Base-by-base conservation (phyloP, 495 filamentous ascomycete genomes). In the Neurospora sp. region DNA sequence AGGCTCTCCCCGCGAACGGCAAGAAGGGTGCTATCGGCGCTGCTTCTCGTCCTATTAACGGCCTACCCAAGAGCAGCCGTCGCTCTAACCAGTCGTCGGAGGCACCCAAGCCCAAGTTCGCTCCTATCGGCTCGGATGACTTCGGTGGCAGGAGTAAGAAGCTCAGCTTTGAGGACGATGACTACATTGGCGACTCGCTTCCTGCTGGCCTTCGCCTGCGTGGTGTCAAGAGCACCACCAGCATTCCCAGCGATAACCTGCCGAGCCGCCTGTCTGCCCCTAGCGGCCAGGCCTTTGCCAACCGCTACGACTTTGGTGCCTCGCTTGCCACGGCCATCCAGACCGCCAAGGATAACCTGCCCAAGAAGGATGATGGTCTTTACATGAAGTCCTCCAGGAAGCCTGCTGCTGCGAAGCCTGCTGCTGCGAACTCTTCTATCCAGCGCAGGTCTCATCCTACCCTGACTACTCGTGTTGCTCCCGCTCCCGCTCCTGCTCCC, bases 271-370 rank as follows among this genome's bases (percentile, higher is more conserved):
- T 84, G n/a, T 78, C 89, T 42, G 87, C 88, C 70, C 87, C 88
- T 17, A 85, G 85, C 71, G 90, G 87, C 40, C 93, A 95, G 78
- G 92, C 90, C 42, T 97, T 98, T 76, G 90, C 93, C 48, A 93
- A 92, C 77, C 90, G 96, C 48, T 99, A 99, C 80, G 94, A 98
- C 81, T 98, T 99, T 77, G 89, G 91, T 65, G 92, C 92, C 41
- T 98, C 96, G 1, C 86, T 98, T 41, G 90, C 85, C 69, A 92
- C 93, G 10, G 94, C 94, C n/a, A 92, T 96, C 75, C 88, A 89
- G 73, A 89, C 81, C 74, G 89, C 83, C 74, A 91, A 90, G 77
- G 82, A 82, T 22, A 79, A 82, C 17, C 74, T 86, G 42, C 83
- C 83, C 41, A 84, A 86, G 69, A 84, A 86, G 77, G 79, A 84